These are phyloP conservation scores for Phialocephala sp. DNA, from an alignment of 2,329 filamentous ascomycete species.

Conservation along the genomic window DNA sequence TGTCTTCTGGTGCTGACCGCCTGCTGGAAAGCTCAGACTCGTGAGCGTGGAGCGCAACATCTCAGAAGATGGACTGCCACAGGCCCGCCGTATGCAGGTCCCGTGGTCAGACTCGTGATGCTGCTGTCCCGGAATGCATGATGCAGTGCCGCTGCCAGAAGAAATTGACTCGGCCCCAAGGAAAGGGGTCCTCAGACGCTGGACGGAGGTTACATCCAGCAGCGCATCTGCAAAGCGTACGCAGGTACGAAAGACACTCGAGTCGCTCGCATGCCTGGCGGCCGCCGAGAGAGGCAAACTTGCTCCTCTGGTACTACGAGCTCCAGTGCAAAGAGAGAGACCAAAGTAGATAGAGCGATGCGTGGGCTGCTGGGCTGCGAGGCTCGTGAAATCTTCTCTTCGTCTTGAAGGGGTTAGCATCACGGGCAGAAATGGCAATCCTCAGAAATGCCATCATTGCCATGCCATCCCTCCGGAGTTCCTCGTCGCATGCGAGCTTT, in stretches of 20 bases:
- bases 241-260: slow-evolving; percentile 14
- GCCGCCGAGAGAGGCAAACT: neutral
- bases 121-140: neutral
- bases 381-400: too few relatives aligned
- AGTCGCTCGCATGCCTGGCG: neutral
- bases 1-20: neutral
- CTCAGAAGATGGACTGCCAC: neutral
- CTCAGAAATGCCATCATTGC: neutral
- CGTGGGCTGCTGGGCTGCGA: neutral
- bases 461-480: neutral
- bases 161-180: neutral
- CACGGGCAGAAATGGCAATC: slow-evolving; percentile 12
- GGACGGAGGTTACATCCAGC: neutral
- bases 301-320: neutral
- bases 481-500: neutral
- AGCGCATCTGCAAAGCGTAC: neutral
- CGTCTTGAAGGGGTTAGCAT: slow-evolving; percentile 5
- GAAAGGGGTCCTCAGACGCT: neutral
- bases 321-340: too few relatives aligned
- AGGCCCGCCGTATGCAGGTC: slow-evolving; percentile 11
- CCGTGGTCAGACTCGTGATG: slow-evolving; percentile 14
- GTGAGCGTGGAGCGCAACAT: neutral
- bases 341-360: neutral
- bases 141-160: slow-evolving; percentile 4
- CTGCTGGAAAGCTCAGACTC: neutral